phyloP scores from a whole-genome alignment of 805 yeast species.

The Brettanomyces sp. region DNA sequence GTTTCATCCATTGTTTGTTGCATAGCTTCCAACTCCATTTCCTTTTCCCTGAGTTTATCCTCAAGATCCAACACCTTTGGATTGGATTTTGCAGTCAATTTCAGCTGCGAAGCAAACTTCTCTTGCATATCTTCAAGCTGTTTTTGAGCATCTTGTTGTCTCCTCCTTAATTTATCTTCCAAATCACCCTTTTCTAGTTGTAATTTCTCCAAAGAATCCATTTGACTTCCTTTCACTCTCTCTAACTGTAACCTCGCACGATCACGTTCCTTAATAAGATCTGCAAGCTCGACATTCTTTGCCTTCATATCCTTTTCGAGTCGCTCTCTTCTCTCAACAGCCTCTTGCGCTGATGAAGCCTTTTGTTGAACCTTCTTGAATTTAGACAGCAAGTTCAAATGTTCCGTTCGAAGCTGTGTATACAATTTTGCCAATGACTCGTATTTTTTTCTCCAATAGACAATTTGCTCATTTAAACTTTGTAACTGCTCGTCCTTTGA shows the following conservation, averaged over 20 bases:
- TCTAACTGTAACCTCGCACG: slow-evolving; percentile 79
- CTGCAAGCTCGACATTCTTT: slow-evolving; percentile 81
- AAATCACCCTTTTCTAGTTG: slow-evolving; percentile 56
- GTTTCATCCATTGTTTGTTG: slow-evolving; percentile 76
- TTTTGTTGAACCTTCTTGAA: slow-evolving; percentile 77
- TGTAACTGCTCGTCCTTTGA: slow-evolving; percentile 67
- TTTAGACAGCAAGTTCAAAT: slow-evolving; percentile 64
- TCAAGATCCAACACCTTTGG: slow-evolving; percentile 26
- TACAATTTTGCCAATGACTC: slow-evolving; percentile 84
- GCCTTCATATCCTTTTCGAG: slow-evolving; percentile 76
- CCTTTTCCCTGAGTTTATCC: slow-evolving; percentile 50
- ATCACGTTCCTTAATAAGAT: slow-evolving; percentile 80
- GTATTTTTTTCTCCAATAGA: slow-evolving; percentile 76
- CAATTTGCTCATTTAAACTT: slow-evolving; percentile 64
- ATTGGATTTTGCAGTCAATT: slow-evolving; percentile 22
- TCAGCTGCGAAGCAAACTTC: slow-evolving; percentile 14
- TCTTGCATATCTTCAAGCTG: slow-evolving; percentile 54
- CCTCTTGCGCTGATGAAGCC: slow-evolving; percentile 84
- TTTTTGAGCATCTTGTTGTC: slow-evolving; percentile 31
- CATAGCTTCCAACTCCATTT: slow-evolving; percentile 68
- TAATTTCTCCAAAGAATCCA: slow-evolving; percentile 54
- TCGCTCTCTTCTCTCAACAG: slow-evolving; percentile 73
- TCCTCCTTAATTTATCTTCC: slow-evolving; percentile 34
- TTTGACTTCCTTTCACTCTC: slow-evolving; percentile 53
- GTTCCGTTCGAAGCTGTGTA: slow-evolving; percentile 88